These are phyloP conservation scores for Phellopilus nigrolimitatus DNA, from an alignment of 1,284 basidiomycete genomes.

Conservation along the genomic window DNA sequence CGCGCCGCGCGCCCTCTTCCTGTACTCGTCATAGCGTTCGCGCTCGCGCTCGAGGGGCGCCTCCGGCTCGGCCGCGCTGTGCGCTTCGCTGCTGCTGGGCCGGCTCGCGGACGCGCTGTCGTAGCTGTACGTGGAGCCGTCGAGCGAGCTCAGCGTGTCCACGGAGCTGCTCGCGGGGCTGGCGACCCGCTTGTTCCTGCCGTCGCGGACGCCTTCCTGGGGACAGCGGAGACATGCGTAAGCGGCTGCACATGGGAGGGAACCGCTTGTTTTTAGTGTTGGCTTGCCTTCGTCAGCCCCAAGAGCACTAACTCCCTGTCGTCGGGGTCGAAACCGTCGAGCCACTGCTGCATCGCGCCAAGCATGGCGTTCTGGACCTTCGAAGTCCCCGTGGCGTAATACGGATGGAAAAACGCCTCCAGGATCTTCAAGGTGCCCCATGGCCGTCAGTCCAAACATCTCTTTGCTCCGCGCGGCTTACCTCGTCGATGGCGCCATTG, in stretches of 20 bases:
- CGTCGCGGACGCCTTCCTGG: conserved; percentile 25
- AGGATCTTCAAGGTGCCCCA: conserved; percentile 24
- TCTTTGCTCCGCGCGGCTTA: conserved; percentile 6
- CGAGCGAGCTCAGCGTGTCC: conserved; percentile 8
- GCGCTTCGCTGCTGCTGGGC: background rate
- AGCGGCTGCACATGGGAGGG: too few relatives aligned
- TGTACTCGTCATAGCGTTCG: too few relatives aligned
- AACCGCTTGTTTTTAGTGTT: background rate
- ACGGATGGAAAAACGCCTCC: conserved; percentile 33
- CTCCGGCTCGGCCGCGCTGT: too few relatives aligned
- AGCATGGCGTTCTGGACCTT: conserved; percentile 38
- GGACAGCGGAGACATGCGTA: background rate
- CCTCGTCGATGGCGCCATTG: conserved; percentile 27
- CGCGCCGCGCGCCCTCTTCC: too few relatives aligned
- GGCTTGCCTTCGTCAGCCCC: conserved; percentile 20
- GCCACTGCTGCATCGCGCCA: conserved; percentile 31
- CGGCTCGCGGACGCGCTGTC: background rate
- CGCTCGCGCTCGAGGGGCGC: too few relatives aligned
- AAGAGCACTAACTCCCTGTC: conserved; percentile 21
- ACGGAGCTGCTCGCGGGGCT: conserved; percentile 4
- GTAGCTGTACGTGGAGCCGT: background rate
- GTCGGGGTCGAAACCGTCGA: conserved; percentile 25
- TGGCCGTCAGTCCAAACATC: too few relatives aligned
- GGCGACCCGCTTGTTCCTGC: conserved; percentile 25
- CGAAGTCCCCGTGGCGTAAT: conserved; percentile 28